Evolutionary conservation across 345 rosid genomes (phyloP), one percentile per base, ranked within the genome.

Genomic region (Linum trigynum): DNA sequence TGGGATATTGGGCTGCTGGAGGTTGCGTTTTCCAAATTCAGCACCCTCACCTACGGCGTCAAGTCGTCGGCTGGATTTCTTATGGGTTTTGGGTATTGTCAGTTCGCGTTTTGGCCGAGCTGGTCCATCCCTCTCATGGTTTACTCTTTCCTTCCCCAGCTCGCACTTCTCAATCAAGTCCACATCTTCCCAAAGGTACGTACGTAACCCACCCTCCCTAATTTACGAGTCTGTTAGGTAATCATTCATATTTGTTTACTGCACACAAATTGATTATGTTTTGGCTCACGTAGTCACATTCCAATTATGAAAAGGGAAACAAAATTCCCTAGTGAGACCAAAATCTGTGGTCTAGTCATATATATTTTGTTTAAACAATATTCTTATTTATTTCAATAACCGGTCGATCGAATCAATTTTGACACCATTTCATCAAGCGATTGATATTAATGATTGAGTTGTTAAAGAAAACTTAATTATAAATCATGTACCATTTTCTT

Each of bases 111-210:
- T 36, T 61, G 42, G 43, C 39, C 43, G 4, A 37, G 37, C n/a
- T 61, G 64, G 64, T 61, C 64, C 3, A 12, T 61, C 38, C 64
- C 64, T 8, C 37, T 39, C 43, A 37, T 38, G 0, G 11, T 39
- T 61, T 61, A 61, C 38, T 39, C 64, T 11, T 61, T 61, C 43
- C 42, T 61, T 38, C 64, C 64, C 12, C 64, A 61, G 43, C 64
- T 61, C 0, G 64, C 64, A 7, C 64, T 61, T 12, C 64, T 61
- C 43, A 11, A 38, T 40, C 3, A 39, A 6, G n/a, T 61, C 43
- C 39, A 11, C 2, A 38, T 61, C 2, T 61, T 38, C 17, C 42
- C 64, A 2, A 39, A 37, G 64, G 43, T 61, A 61, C 3, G 64
- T 59, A 8, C 62, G 5, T 1, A 23, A 23, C 3, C 7, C 7